These are phyloP conservation scores for Balansia obtecta DNA, from an alignment of 2,329 filamentous ascomycete genomes.

Conservation along the genomic window DNA sequence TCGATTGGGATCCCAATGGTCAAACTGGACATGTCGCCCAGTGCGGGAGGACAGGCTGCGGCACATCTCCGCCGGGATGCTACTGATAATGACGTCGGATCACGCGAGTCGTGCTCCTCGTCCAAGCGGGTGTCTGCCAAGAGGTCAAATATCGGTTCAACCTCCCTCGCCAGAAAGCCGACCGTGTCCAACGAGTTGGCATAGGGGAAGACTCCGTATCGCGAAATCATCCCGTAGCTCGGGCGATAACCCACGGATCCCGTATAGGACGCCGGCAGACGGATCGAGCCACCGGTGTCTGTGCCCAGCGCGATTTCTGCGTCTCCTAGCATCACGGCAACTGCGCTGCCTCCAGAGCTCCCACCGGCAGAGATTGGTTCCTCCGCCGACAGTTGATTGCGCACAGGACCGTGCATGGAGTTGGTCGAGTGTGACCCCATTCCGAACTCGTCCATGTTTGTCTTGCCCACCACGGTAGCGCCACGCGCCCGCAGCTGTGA, in stretches of 20 bases:
- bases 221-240: slow-evolving; percentile 75
- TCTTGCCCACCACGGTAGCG: slow-evolving; percentile 60
- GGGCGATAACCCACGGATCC: slow-evolving; percentile 80
- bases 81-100: slow-evolving; percentile 59
- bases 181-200: slow-evolving; percentile 90
- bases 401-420: slow-evolving; percentile 55
- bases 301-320: slow-evolving; percentile 65
- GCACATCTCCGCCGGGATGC: slow-evolving; percentile 40
- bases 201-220: slow-evolving; percentile 80
- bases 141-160: slow-evolving; percentile 38
- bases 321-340: slow-evolving; percentile 57
- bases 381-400: slow-evolving; percentile 29
- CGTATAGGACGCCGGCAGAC: slow-evolving; percentile 78
- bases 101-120: slow-evolving; percentile 47
- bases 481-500: slow-evolving; percentile 51
- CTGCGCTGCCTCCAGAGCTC: slow-evolving; percentile 87
- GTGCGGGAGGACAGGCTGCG: slow-evolving; percentile 13
- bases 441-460: slow-evolving; percentile 91
- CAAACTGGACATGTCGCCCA: slow-evolving; percentile 20
- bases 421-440: slow-evolving; percentile 80
- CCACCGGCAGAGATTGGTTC: slow-evolving; percentile 58
- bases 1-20: slow-evolving; percentile 53
- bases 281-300: slow-evolving; percentile 82
- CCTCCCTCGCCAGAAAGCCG: slow-evolving; percentile 53
- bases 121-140: slow-evolving; percentile 37